These are phyloP conservation scores for Vigna hirtella DNA, from an alignment of 306 rosid genomes.

Conservation along the genomic window DNA sequence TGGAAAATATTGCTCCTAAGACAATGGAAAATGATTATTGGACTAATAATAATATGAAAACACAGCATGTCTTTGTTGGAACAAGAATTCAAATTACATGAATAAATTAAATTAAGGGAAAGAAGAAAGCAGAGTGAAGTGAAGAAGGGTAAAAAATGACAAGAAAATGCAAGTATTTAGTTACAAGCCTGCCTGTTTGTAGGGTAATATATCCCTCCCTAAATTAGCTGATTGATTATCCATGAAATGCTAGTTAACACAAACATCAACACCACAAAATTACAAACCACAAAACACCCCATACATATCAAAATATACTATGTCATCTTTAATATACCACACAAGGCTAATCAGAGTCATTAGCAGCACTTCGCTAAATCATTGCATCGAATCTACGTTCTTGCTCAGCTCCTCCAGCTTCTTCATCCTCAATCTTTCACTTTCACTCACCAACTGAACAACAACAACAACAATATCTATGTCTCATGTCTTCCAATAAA, in stretches of 20 bases:
- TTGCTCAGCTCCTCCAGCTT: conserved; percentile 99
- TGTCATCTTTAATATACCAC: conserved; percentile 82
- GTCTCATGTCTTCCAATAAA: not conserved
- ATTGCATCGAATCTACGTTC: conserved; percentile 83
- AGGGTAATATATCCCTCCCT: conserved; percentile 66
- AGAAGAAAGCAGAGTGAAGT: conserved; percentile 47
- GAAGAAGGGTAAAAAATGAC: conserved; percentile 28
- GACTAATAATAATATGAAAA: not conserved
- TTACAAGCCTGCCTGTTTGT: conserved; percentile 79
- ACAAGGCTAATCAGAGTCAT: conserved; percentile 80
- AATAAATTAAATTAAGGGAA: conserved; percentile 51
- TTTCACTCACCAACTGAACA: conserved; percentile 69
- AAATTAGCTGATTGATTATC: conserved; percentile 59
- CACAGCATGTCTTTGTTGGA: conserved; percentile 31
- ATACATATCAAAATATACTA: conserved; percentile 61
- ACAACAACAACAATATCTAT: conserved; percentile 14
- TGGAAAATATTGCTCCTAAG: not conserved
- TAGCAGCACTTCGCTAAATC: conserved; percentile 54
- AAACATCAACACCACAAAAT: conserved; percentile 60
- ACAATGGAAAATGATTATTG: conserved; percentile 23
- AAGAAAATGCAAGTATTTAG: conserved; percentile 64
- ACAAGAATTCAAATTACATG: conserved; percentile 55
- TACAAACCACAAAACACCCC: conserved; percentile 72
- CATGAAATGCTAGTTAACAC: conserved; percentile 63
- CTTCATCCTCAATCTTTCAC: conserved; percentile 97